phyloP scores from a whole-genome alignment of 1,284 basidiomycete genomes.

The Cutaneotrichosporon mucoides region DNA sequence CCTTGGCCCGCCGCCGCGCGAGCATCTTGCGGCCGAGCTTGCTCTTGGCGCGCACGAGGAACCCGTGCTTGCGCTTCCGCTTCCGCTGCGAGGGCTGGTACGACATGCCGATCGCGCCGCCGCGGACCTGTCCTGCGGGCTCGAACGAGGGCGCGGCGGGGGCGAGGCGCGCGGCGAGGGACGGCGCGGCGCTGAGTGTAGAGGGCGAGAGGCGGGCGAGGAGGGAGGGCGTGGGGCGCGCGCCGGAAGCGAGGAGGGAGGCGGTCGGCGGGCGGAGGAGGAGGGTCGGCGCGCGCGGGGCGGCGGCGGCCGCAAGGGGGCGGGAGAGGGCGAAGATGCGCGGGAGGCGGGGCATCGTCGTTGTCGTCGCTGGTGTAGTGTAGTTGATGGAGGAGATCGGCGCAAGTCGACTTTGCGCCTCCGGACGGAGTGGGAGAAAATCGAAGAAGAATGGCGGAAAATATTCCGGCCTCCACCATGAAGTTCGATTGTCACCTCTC shows the following conservation, averaged over 20 bases:
- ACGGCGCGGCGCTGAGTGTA: constrained; percentile 1
- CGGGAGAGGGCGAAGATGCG: constrained; percentile 6
- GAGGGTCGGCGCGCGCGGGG: constrained; percentile 5
- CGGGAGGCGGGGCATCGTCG: constrained; percentile 16
- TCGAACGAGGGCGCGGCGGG: background rate
- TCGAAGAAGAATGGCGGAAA: constrained; percentile 6
- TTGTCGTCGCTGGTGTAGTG: background rate
- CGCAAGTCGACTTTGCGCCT: background rate
- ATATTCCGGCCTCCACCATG: constrained; percentile 10
- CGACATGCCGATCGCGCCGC: constrained; percentile 58
- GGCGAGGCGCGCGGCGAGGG: background rate
- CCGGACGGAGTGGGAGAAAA: constrained; percentile 16
- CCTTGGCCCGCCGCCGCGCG: constrained; percentile 57
- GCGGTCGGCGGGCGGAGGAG: constrained; percentile 5
- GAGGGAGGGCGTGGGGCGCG: constrained; percentile 6
- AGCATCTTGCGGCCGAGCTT: constrained; percentile 54
- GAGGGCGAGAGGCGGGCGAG: constrained; percentile 12
- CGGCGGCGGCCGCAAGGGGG: constrained; percentile 1
- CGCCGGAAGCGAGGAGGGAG: constrained; percentile 3
- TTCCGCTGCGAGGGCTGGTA: constrained; percentile 86
- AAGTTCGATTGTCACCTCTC: background rate
- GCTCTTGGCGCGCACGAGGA: constrained; percentile 59
- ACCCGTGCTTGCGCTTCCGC: constrained; percentile 83
- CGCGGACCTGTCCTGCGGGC: constrained; percentile 26
- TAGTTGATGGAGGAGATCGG: background rate